phyloP scores from a whole-genome alignment of 176 grass and related monocot genomes.

The Zea mays region Zm-B73-REFERENCE-NAM-5.0 NC_050096.1:56874501-56875000 shows the following conservation, averaged over 20 bases:
- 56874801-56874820: conserved; percentile 23
- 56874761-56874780: conserved; percentile 99
- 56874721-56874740: conserved; percentile 98
- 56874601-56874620: conserved; percentile 27
- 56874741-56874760: conserved; percentile 98
- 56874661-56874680: conserved; percentile 84
- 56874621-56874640: conserved; percentile 77
- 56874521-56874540: conserved; percentile 11
- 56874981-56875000: conserved; percentile 16
- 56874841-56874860: conserved; percentile 9
- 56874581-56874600: conserved; percentile 12
- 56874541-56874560: conserved; percentile 6
- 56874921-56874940: background rate
- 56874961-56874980: background rate
- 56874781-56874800: conserved; percentile 46
- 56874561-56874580: conserved; percentile 21
- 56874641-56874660: conserved; percentile 88
- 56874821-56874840: background rate
- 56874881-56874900: background rate
- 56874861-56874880: background rate
- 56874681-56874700: conserved; percentile 86
- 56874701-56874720: conserved; percentile 88
- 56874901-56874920: background rate
- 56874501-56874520: conserved; percentile 4
- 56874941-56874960: conserved; percentile 7